These are phyloP conservation scores for Aspergillus incahuasiensis DNA, from an alignment of 495 filamentous ascomycete species.

Conservation along the genomic window DNA sequence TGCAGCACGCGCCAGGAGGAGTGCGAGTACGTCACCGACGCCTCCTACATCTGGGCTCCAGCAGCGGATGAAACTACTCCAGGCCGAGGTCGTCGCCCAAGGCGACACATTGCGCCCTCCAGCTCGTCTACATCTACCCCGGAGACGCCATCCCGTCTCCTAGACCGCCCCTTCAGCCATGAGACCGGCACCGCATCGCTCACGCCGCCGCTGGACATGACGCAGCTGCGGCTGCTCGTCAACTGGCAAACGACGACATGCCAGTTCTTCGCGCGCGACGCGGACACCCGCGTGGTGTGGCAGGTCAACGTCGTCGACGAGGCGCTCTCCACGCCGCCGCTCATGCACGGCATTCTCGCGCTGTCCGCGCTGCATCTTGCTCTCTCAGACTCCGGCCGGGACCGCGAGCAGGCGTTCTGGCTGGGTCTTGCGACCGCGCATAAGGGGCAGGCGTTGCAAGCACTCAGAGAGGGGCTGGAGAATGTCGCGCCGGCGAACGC, in stretches of 20 bases:
- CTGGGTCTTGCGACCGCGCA: constrained; percentile 22
- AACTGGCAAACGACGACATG: constrained; percentile 25
- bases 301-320: constrained; percentile 28
- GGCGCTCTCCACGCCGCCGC: constrained; percentile 28
- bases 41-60: constrained; percentile 19
- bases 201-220: constrained; percentile 11
- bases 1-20: constrained; percentile 17
- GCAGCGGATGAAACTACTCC: too few relatives aligned
- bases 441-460: constrained; percentile 20
- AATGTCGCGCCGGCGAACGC: constrained; percentile 16
- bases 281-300: constrained; percentile 27
- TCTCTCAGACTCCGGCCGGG: constrained; percentile 13
- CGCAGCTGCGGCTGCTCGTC: constrained; percentile 19
- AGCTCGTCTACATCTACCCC: neutral
- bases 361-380: constrained; percentile 34
- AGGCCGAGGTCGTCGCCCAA: neutral
- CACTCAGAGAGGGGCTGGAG: constrained; percentile 15
- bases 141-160: constrained; percentile 2
- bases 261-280: constrained; percentile 16
- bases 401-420: constrained; percentile 13
- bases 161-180: neutral
- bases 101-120: neutral
- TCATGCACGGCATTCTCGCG: constrained; percentile 36
- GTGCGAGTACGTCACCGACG: constrained; percentile 19
- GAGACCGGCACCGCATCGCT: neutral